A percentile compares a stretch with the other conserved stretches of the same genome.
phyloP scores from a whole-genome alignment of 352 stramenopile genomes.

The Phytopythium aichiense region DNA sequence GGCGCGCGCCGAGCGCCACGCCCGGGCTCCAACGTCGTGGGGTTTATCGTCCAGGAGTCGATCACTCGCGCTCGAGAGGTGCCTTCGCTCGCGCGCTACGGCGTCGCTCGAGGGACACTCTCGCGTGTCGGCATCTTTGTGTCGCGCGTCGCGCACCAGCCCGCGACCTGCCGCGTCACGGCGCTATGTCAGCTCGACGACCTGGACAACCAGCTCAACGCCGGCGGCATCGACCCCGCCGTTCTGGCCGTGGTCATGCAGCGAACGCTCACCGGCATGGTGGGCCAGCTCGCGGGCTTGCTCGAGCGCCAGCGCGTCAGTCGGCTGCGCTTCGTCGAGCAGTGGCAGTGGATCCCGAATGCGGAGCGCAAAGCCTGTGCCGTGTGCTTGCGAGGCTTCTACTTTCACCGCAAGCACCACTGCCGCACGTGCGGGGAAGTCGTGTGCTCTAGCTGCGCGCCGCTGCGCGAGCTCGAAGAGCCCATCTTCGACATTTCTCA shows the following conservation, averaged over 20 bases:
- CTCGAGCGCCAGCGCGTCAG: conserved; percentile 66
- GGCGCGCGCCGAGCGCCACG: conserved; percentile 40
- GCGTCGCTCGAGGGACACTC: conserved; percentile 48
- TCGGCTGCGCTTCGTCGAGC: conserved; percentile 64
- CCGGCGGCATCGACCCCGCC: conserved; percentile 18
- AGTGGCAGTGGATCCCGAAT: conserved; percentile 79
- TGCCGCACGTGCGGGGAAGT: conserved; percentile 69
- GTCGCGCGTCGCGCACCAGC: conserved; percentile 49
- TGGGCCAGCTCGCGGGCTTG: conserved; percentile 40
- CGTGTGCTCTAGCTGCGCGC: conserved; percentile 61
- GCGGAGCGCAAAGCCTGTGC: conserved; percentile 64
- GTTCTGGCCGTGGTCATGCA: conserved; percentile 66
- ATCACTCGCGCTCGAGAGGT: conserved; percentile 61
- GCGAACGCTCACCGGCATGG: conserved; percentile 32
- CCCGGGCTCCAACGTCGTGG: conserved; percentile 54
- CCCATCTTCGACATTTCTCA: conserved; percentile 66
- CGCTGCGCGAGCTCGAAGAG: conserved; percentile 57
- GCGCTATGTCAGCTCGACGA: conserved; percentile 73
- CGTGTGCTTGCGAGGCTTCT: conserved; percentile 68
- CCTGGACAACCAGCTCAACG: conserved; percentile 19
- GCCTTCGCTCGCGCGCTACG: conserved; percentile 54
- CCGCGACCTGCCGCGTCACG: conserved; percentile 55
- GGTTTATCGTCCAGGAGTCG: conserved; percentile 70
- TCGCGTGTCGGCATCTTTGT: conserved; percentile 63
- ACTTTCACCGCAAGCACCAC: conserved; percentile 72